phyloP scores from a whole-genome alignment of 2,329 filamentous ascomycete genomes.

The Chaetomium strumarium region DNA sequence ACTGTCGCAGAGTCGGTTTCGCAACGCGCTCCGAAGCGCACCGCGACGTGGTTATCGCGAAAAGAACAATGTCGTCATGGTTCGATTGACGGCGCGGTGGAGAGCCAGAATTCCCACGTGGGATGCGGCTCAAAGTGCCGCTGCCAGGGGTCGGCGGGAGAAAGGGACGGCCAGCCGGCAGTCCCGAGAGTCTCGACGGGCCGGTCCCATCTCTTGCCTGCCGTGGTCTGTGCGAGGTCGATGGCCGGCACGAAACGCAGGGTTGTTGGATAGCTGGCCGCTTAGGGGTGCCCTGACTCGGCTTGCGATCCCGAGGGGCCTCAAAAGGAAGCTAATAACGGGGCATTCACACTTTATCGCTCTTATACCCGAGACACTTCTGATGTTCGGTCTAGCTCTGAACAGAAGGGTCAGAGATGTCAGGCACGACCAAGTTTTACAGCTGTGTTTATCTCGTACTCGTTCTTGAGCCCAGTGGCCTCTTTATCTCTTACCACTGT shows the following conservation, averaged over 20 bases:
- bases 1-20: not conserved
- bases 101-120: slow-evolving; percentile 17
- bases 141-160: slow-evolving; percentile 3
- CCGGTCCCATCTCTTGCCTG: slow-evolving; percentile 3
- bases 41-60: slow-evolving; percentile 15
- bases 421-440: not conserved
- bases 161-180: slow-evolving; percentile 10
- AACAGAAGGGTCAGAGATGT: too few relatives aligned
- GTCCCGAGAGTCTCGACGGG: slow-evolving; percentile 10
- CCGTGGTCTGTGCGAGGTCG: slow-evolving; percentile 13
- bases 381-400: too few relatives aligned
- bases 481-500: not conserved
- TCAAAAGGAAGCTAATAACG: too few relatives aligned
- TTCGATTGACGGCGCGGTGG: slow-evolving; percentile 9
- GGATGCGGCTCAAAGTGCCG: slow-evolving; percentile 21
- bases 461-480: not conserved
- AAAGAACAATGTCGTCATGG: slow-evolving; percentile 22
- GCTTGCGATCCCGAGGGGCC: not conserved
- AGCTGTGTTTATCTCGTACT: not conserved
- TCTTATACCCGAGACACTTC: too few relatives aligned
- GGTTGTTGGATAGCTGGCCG: not conserved
- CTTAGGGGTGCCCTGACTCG: not conserved
- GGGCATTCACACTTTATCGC: too few relatives aligned
- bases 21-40: slow-evolving; percentile 19
- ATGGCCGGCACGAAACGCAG: not conserved